Base-by-base conservation (phyloP, 495 filamentous ascomycete species). In the Immersiella caudata region DNA sequence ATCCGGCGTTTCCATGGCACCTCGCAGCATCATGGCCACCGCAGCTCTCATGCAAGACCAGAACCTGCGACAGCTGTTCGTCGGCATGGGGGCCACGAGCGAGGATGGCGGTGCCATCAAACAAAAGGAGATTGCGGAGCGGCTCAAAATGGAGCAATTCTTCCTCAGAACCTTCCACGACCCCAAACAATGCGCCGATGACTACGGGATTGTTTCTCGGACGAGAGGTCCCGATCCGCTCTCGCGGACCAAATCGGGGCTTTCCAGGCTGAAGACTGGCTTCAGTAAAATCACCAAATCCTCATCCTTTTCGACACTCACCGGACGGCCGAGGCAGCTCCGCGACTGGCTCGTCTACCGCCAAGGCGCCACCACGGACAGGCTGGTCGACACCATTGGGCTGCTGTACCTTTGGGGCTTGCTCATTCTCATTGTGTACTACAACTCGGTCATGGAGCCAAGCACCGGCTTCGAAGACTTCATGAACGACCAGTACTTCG, bases 401-500 rank as follows among this genome's bases (percentile, higher is more conserved):
- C 57, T 59, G 4, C n/a, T 59, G 1, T 59, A 59, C 6, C 57
- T 59, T 1, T 27, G 26, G 1, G 57, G 27, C 6, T 26, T 59
- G 14, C 27, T 59, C 6, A 33, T 33, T 9, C 1, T 59, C 16
- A 59, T 82, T 63, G 62, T 80, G 9, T 81, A 79, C 49, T 83
- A 83, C 68, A 73, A 78, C 40, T 68, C 68, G 6, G 77, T 74
- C 2, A 72, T 67, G 3, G 7, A 36, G 1, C 67, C 67, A 25
- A 67, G 78, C 52, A 76, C 75, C 16, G 56, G 70, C 20, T 82
- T 82, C 55, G 80, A 82, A 54, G 52, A 66, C 2, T 83, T 80
- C 65, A 81, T 83, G 71, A 73, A 75, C 68, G 74, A 78, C 59
- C 71, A 79, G 49, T 63, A 67, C 4, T 82, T 81, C 46, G 81